phyloP scores from a whole-genome alignment of 306 rosid species.

The Calophaca sinica region DNA sequence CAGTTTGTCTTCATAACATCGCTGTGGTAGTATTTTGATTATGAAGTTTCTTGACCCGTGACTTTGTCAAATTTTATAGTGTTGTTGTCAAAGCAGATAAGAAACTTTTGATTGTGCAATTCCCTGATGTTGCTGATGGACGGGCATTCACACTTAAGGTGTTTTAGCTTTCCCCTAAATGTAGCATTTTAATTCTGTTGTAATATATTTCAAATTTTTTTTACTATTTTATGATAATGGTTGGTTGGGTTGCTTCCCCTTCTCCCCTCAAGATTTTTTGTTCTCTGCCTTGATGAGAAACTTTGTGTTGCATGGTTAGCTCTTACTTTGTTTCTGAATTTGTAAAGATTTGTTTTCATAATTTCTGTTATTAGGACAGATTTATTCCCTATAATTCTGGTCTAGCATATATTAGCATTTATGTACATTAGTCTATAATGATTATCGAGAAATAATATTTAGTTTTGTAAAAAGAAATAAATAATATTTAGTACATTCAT shows the following conservation, averaged over 20 bases:
- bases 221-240: slow-evolving; percentile 7
- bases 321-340: background rate
- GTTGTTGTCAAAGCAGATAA: slow-evolving; percentile 91
- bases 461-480: too few species aligned
- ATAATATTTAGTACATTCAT: slow-evolving; percentile 12
- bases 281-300: background rate
- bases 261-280: background rate
- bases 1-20: slow-evolving; percentile 28
- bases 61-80: slow-evolving; percentile 62
- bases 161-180: too few species aligned
- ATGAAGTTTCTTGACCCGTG: slow-evolving; percentile 50
- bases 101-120: slow-evolving; percentile 88
- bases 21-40: slow-evolving; percentile 27
- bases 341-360: background rate
- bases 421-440: background rate
- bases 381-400: too few species aligned
- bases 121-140: slow-evolving; percentile 95
- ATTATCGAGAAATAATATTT: slow-evolving; percentile 8
- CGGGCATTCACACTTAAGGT: slow-evolving; percentile 96
- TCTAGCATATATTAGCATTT: background rate
- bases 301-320: background rate
- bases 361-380: too few species aligned
- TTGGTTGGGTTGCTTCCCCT: slow-evolving; percentile 4
- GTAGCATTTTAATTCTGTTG: too few species aligned
- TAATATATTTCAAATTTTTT: background rate